Evolutionary conservation across 371 early-diverging fungal species (phyloP), one percentile per base, ranked within the genome.

Genomic region (Circinella umbellata): DNA sequence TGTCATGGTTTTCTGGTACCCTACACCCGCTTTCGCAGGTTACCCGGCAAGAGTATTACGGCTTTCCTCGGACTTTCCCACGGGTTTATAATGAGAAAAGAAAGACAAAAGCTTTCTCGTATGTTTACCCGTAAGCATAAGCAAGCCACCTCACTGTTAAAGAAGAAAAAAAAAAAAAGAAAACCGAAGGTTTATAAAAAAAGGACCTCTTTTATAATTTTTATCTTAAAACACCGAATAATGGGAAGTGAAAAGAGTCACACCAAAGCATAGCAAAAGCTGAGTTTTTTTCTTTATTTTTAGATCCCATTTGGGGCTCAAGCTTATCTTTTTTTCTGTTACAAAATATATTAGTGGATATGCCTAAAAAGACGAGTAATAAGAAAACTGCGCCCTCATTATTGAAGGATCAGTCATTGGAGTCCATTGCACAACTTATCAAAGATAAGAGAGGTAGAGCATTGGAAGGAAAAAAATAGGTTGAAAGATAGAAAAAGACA

Each of bases 21-120:
- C 76, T 76, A 75, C 81, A 71, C 77, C 72, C 76, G 73, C 73
- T 73, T 81, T 78, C 70, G 74, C 77, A 73, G 73, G 77, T 76
- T 76, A 62, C 76, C 77, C 81, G 72, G 81, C 74, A 78, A 81
- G 76, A 75, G 76, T 68, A 74, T 78, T 76, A 70, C 72, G 82
- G 82, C 73, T 82, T 82, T 82, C 67, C 82, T 82, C 82, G 79
- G 82, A 82, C 82, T 80, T 82, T 82, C 82, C 82, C 82, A 82
- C 78, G 82, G 82, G 79, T 70, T 15, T 53, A 53, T 6, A 18
- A 53, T 71, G 69, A 4, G 51, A 1, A 17, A 60, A 66, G 70
- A 76, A 76, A 78, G 73, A 79, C 48, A 55, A n/a, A n/a, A 68
- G 61, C 73, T 78, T 78, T 76, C 76, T 80, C 73, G 82, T 78